Evolutionary conservation across 331 rosid species (phyloP).

Genomic region (Acacia pycnantha): DNA sequence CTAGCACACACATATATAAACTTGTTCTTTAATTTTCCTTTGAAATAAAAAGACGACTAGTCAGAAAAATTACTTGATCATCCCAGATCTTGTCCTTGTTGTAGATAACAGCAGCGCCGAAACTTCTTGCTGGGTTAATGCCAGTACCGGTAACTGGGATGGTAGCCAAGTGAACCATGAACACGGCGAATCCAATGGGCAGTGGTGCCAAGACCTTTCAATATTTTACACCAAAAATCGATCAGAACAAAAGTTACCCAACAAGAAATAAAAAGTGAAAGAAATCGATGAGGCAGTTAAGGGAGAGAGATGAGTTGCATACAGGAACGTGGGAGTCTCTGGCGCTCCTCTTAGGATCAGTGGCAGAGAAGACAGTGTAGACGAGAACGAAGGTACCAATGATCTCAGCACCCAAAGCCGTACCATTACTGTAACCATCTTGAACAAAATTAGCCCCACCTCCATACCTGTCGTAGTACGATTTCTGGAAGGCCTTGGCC

Average conservation of each 20-base stretch:
- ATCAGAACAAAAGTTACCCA: background rate
- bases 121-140: constrained; percentile 93
- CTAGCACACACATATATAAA: background rate
- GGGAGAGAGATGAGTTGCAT: constrained; percentile 8
- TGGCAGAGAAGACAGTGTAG: constrained; percentile 96
- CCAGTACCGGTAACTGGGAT: constrained; percentile 96
- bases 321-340: constrained; percentile 97
- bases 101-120: constrained; percentile 92
- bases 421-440: constrained; percentile 68
- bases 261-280: background rate
- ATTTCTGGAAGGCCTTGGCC: constrained; percentile 73
- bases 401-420: constrained; percentile 89
- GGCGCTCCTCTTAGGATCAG: constrained; percentile 89
- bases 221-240: background rate
- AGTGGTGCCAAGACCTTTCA: constrained; percentile 88
- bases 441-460: constrained; percentile 69
- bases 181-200: constrained; percentile 96
- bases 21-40: background rate
- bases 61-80: constrained; percentile 56
- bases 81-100: constrained; percentile 75
- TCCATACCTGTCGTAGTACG: constrained; percentile 42
- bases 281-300: background rate
- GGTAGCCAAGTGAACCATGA: constrained; percentile 97
- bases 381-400: constrained; percentile 95
- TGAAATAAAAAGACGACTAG: background rate